These are phyloP conservation scores for Neurospora intermedia DNA, from an alignment of 495 filamentous ascomycete genomes.

Conservation along the genomic window DNA sequence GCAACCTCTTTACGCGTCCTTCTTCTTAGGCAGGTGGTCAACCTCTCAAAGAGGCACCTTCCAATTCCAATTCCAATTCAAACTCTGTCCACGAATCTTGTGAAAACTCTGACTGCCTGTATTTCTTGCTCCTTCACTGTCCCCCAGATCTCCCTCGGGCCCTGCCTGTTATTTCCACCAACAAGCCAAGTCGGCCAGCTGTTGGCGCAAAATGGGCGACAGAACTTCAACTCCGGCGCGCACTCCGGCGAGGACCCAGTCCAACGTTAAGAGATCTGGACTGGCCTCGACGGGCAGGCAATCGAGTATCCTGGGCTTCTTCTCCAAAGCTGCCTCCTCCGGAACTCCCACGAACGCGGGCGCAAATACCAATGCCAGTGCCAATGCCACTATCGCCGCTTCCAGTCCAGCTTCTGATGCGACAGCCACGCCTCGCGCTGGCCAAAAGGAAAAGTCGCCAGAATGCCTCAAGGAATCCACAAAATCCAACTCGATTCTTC, in stretches of 20 bases:
- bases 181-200: background rate
- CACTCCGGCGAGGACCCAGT: slow-evolving; percentile 34
- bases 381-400: slow-evolving; percentile 13
- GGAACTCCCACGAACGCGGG: background rate
- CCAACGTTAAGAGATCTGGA: slow-evolving; percentile 28
- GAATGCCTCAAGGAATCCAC: slow-evolving; percentile 36
- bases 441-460: slow-evolving; percentile 13
- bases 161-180: background rate
- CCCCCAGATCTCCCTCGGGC: background rate
- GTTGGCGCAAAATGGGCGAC: slow-evolving; percentile 18
- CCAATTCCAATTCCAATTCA: background rate
- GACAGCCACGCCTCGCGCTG: slow-evolving; percentile 11
- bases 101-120: background rate
- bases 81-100: background rate
- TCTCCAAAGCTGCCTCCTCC: slow-evolving; percentile 50
- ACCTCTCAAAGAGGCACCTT: background rate
- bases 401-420: slow-evolving; percentile 18
- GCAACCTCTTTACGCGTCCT: background rate
- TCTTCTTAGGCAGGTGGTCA: background rate
- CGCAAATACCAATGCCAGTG: slow-evolving; percentile 17
- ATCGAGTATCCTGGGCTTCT: slow-evolving; percentile 82
- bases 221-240: slow-evolving; percentile 16
- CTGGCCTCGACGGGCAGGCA: slow-evolving; percentile 45
- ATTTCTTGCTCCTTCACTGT: background rate
- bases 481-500: slow-evolving; percentile 31